phyloP scores from a whole-genome alignment of 805 yeast genomes.

The Yamadazyma insecticola region DNA sequence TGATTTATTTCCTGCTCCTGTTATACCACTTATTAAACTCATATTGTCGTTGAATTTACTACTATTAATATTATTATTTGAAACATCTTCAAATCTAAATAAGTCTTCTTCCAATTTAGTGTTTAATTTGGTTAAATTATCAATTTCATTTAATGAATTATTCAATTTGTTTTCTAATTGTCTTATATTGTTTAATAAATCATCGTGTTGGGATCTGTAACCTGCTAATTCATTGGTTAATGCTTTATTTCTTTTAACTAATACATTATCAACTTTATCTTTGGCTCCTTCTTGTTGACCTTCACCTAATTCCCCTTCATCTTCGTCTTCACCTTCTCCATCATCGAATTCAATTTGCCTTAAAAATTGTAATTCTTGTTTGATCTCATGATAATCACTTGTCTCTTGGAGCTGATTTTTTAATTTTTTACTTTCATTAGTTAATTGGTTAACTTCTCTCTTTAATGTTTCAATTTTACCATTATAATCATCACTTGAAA shows the following conservation, averaged over 20 bases:
- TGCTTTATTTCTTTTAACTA: slow-evolving; percentile 67
- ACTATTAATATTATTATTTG: slow-evolving; percentile 30
- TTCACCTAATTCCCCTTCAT: slow-evolving; percentile 36
- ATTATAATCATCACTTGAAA: slow-evolving; percentile 17
- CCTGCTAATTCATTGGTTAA: slow-evolving; percentile 67
- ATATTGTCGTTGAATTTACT: slow-evolving; percentile 46
- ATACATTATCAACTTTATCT: slow-evolving; percentile 47
- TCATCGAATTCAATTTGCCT: slow-evolving; percentile 73
- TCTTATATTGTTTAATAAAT: slow-evolving; percentile 35
- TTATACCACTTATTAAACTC: slow-evolving; percentile 60
- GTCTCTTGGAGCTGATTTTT: slow-evolving; percentile 46
- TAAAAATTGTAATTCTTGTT: slow-evolving; percentile 67
- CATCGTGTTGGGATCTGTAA: slow-evolving; percentile 55
- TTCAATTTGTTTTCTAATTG: slow-evolving; percentile 36
- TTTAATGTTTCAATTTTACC: slow-evolving; percentile 34
- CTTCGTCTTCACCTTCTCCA: slow-evolving; percentile 37
- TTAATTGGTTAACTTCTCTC: slow-evolving; percentile 44
- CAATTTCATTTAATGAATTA: slow-evolving; percentile 33
- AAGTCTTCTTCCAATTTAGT: slow-evolving; percentile 71
- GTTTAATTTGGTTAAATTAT: slow-evolving; percentile 43
- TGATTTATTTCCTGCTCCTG: slow-evolving; percentile 5
- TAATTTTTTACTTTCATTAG: slow-evolving; percentile 47
- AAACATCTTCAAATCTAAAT: slow-evolving; percentile 47
- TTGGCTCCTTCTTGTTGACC: slow-evolving; percentile 19
- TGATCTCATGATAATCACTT: slow-evolving; percentile 75